Evolutionary conservation across 192 early-diverging fungal species (phyloP).

Genomic region (Globomyces pollinis-pini): DNA sequence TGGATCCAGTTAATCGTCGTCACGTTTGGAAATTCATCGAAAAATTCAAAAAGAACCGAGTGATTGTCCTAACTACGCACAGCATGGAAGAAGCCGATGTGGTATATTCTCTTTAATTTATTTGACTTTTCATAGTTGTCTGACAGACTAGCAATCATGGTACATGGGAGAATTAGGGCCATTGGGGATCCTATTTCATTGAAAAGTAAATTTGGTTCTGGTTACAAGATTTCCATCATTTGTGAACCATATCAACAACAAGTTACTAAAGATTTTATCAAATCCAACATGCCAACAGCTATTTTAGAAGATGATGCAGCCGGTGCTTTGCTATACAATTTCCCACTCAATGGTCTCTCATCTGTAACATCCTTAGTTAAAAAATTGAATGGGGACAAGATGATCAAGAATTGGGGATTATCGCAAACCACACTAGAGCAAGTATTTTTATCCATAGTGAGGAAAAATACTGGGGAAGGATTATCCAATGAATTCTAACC

Average conservation of each 20-base stretch:
- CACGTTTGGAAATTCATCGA: conserved; percentile 73
- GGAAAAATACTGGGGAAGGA: too few species aligned
- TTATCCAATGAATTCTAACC: too few species aligned
- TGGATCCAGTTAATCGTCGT: conserved; percentile 75
- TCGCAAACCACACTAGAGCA: conserved; percentile 63
- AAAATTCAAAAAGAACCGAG: conserved; percentile 64
- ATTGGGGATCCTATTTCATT: conserved; percentile 9
- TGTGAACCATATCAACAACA: conserved; percentile 37
- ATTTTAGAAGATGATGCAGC: conserved; percentile 64
- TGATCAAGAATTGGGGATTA: conserved; percentile 57
- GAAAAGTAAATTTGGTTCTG: conserved; percentile 6
- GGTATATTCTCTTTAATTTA: too few species aligned
- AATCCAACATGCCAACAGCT: conserved; percentile 37
- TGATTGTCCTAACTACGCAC: conserved; percentile 48
- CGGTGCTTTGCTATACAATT: conserved; percentile 58
- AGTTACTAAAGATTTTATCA: conserved; percentile 39
- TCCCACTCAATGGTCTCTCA: conserved; percentile 38
- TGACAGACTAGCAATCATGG: conserved; percentile 57
- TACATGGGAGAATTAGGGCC: conserved; percentile 47
- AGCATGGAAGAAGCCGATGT: conserved; percentile 55
- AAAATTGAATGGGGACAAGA: conserved; percentile 39
- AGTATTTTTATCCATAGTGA: conserved; percentile 46
- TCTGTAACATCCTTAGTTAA: conserved; percentile 47
- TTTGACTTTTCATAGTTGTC: conserved; percentile 3
- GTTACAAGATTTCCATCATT: conserved; percentile 59